Evolutionary conservation across 345 rosid species (phyloP), one percentile per base, ranked within the genome.

Genomic region (Schrenkiella parvula): DNA sequence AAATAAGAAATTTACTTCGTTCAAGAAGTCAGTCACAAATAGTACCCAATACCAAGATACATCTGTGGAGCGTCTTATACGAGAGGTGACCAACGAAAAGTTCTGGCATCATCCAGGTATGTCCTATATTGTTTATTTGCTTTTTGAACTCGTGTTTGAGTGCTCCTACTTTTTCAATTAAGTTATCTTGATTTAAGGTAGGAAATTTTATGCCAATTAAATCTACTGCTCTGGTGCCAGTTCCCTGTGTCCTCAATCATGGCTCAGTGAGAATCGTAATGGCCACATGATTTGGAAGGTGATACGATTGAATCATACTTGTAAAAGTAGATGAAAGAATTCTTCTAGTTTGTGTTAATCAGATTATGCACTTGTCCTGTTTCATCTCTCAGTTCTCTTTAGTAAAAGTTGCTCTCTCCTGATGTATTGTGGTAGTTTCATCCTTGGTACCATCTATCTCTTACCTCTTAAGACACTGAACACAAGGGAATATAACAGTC

Each of bases 41-140:
- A 73, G 78, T 74, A 68, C 61, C 50, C 73, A 85, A 15, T 92
- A 92, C 78, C 98, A 87, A 68, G 99, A 95, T 80, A 85, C 99
- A 21, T 95, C 99, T n/a, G 99, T 95, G 74, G 99, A 95, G 76
- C 98, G 99, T 54, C 91, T 95, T 31, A 88, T 95, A 81, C 81
- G 99, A 69, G 99, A 95, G 81, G 97, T 92, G 82, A 95, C 98
- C 38, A 90, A 82, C 72, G 89, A 90, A 77, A 95, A 89, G 76
- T 86, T 92, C 77, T 95, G 99, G 99, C 91, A 85, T 79, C 90
- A 72, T 72, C 80, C 80, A 59, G 80, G 80, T 77, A 77, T 66
- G 76, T 72, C 57, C 42, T 18, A 15, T 65, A 26, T 70, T 28
- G 15, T 56, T 13, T 54, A 53, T 76, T 60, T 44, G 44, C 59